Conservation (phyloP, 1,284 basidiomycete genomes). For the Ceratobasidium sp. region DNA sequence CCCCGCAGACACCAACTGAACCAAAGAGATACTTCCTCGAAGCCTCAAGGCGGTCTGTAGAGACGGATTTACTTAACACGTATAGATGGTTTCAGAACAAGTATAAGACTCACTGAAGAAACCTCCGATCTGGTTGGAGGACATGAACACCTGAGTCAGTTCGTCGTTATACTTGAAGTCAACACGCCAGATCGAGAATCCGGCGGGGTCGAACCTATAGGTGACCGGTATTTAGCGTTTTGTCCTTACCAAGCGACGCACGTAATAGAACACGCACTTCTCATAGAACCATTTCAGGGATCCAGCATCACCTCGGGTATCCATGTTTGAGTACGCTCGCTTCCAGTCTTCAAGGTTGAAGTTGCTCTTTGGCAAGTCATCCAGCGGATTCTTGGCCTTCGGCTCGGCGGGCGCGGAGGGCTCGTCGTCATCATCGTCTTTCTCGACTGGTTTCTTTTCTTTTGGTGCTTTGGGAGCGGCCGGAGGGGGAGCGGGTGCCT, state of each 20-base stretch:
- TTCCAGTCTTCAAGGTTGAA: conserved; percentile 99
- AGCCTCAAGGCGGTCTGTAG: conserved; percentile 87
- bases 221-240: not conserved
- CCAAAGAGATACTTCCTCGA: conserved; percentile 97
- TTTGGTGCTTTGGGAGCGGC: conserved; percentile 68
- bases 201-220: conserved; percentile 80
- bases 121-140: conserved; percentile 89
- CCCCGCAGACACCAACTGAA: conserved; percentile 91
- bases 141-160: conserved; percentile 94
- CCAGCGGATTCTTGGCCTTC: conserved; percentile 95
- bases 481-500: conserved; percentile 62
- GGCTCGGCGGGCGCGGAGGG: conserved; percentile 71
- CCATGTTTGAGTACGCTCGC: conserved; percentile 97
- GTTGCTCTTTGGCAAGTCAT: conserved; percentile 89
- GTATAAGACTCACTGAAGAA: conserved; percentile 75
- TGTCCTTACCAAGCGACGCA: not conserved
- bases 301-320: conserved; percentile 84
- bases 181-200: conserved; percentile 92
- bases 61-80: too few relatives aligned
- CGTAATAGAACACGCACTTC: conserved; percentile 68
- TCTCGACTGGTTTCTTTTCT: conserved; percentile 70
- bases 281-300: conserved; percentile 91
- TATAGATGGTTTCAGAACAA: not conserved
- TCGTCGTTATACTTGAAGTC: conserved; percentile 99
- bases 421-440: conserved; percentile 71